Conservation (phyloP, 2,329 filamentous ascomycete species). For the Curvularia verruculosa region DNA sequence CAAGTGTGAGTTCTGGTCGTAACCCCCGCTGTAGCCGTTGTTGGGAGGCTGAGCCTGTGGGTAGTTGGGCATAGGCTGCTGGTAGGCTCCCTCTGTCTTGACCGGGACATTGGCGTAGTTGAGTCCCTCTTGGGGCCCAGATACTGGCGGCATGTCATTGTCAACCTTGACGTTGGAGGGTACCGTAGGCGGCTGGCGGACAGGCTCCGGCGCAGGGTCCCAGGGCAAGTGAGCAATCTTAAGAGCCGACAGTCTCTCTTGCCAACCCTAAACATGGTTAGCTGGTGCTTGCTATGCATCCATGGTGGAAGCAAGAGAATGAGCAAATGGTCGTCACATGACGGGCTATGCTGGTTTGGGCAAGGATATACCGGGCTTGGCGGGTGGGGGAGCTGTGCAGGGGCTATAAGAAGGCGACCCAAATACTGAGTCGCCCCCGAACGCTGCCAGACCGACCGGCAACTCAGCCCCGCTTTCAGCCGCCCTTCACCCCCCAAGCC, state of each 20-base stretch:
- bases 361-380: slow-evolving; percentile 43
- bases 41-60: slow-evolving; percentile 40
- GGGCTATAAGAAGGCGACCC: slow-evolving; percentile 56
- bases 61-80: slow-evolving; percentile 36
- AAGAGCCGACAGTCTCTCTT: slow-evolving; percentile 83
- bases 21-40: slow-evolving; percentile 39
- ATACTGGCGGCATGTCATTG: slow-evolving; percentile 39
- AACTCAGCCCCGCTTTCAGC: slow-evolving; percentile 54
- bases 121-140: slow-evolving; percentile 35
- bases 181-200: slow-evolving; percentile 52
- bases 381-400: slow-evolving; percentile 46
- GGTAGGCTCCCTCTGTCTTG: slow-evolving; percentile 58
- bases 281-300: slow-evolving; percentile 12
- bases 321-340: slow-evolving; percentile 40
- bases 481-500: slow-evolving; percentile 42
- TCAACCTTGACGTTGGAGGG: slow-evolving; percentile 51
- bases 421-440: slow-evolving; percentile 53
- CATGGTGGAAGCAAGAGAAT: slow-evolving; percentile 5
- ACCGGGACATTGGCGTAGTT: slow-evolving; percentile 51
- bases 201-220: slow-evolving; percentile 74
- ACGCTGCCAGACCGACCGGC: slow-evolving; percentile 44
- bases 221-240: slow-evolving; percentile 90
- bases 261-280: slow-evolving; percentile 74
- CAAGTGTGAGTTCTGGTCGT: slow-evolving; percentile 51
- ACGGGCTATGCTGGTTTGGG: slow-evolving; percentile 43